Evolutionary conservation across 306 rosid species (phyloP), one percentile per base, ranked within the genome.

Genomic region (Sesbania bispinosa): DNA sequence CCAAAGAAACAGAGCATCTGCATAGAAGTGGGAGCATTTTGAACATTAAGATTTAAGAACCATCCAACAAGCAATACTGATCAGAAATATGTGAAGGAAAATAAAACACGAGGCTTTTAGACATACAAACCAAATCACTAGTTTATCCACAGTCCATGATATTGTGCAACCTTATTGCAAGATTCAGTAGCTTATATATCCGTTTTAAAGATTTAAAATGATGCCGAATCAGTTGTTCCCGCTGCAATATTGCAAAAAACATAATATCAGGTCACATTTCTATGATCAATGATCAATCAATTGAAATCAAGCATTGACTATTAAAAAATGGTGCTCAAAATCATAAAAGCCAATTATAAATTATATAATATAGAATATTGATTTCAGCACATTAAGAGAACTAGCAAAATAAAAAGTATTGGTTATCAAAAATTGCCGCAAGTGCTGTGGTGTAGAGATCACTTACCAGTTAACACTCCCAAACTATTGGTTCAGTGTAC

Each of bases 231-330:
- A 30, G 16, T 18, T 4, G 41, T 30, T 50, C 48, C 61, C 9
- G 7, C 65, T 21, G 42, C 53, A 42, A 14, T 23, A 41, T 15
- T 19, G 6, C 59, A n/a, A n/a, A n/a, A n/a, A n/a, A n/a, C 65
- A 18, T 10, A 52, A n/a, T 16, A 54, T 1, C 36, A 26, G 62
- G 10, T 19, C 32, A 46, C 3, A 32, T 62, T 29, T 71, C 73
- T 62, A 27, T 46, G 10, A 63, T 54, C 65, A 59, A 18, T 32
- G 43, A 59, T 59, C 60, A 54, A 53, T 36, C 65, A 77, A 69
- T 29, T 23, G 41, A 42, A 30, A 52, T 3, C n/a, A 46, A 59
- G 14, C 15, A 48, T 11, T 33, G 38, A 64, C 35, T 33, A 46
- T 13, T 15, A 4, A 23, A 16, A 19, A 4, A 42, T 45, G 41